Conservation (phyloP, 805 yeast genomes). For the Teunomyces kruisii region DNA sequence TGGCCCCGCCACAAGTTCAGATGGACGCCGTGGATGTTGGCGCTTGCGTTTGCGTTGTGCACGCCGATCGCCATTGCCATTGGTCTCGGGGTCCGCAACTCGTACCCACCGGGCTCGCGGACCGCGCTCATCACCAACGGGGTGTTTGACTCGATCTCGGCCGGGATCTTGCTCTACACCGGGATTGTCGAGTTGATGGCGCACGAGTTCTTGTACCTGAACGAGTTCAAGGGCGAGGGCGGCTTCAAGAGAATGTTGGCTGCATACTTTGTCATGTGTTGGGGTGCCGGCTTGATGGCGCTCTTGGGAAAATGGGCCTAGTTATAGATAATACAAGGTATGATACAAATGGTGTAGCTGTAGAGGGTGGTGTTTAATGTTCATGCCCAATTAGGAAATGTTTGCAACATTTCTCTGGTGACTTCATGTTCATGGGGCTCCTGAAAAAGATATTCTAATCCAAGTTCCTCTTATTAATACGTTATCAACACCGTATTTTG, state of each 20-base stretch:
- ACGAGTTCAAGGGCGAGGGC: constrained; percentile 60
- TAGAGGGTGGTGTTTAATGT: too few species aligned
- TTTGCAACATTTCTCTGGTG: too few species aligned
- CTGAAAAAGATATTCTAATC: too few species aligned
- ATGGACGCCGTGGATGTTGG: constrained; percentile 48
- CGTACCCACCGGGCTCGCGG: constrained; percentile 34
- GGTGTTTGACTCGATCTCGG: constrained; percentile 33
- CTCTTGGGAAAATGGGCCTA: constrained; percentile 73
- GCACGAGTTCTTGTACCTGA: constrained; percentile 39
- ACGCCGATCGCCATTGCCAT: constrained; percentile 37
- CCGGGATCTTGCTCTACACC: constrained; percentile 36
- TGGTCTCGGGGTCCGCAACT: constrained; percentile 34
- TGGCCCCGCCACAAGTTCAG: constrained; percentile 47
- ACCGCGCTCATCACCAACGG: constrained; percentile 34
- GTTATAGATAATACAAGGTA: too few species aligned
- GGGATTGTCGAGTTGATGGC: constrained; percentile 41
- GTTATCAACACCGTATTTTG: too few species aligned
- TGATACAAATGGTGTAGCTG: too few species aligned
- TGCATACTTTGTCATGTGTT: constrained; percentile 55
- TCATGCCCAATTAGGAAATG: too few species aligned
- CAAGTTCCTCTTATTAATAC: too few species aligned
- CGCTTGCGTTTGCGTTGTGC: constrained; percentile 27
- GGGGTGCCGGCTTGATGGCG: constrained; percentile 80
- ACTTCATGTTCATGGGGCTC: too few species aligned
- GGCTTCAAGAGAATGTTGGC: constrained; percentile 50